phyloP scores from a whole-genome alignment of 441 rosid genomes.

The Pelargonium australe region DNA sequence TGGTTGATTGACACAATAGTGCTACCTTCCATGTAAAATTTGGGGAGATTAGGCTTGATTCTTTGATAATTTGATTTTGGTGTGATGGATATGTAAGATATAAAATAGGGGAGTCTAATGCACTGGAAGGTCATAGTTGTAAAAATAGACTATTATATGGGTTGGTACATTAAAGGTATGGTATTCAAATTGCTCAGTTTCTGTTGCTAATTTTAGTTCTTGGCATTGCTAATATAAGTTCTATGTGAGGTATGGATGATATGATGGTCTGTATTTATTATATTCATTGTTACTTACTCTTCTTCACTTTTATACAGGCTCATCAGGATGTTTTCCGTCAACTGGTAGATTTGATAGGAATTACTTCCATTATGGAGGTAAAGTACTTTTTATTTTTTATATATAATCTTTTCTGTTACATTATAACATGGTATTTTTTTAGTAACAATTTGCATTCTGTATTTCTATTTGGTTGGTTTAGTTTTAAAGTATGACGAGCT shows the following conservation, averaged over 20 bases:
- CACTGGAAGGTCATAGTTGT: neutral
- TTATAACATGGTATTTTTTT: slow-evolving; percentile 13
- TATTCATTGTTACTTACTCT: neutral
- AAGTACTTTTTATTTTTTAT: slow-evolving; percentile 7
- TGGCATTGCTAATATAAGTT: too few relatives aligned
- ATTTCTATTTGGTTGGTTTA: neutral
- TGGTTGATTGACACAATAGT: neutral
- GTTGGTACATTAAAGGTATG: neutral
- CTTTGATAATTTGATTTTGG: neutral
- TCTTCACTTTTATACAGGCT: slow-evolving; percentile 37
- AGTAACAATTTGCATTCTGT: neutral
- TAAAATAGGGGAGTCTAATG: neutral
- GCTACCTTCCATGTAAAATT: neutral
- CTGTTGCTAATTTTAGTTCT: neutral
- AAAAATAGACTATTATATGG: neutral
- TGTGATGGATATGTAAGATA: neutral
- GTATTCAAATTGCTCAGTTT: neutral
- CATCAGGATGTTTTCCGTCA: slow-evolving; percentile 73
- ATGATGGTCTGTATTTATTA: neutral
- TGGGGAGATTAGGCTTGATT: neutral
- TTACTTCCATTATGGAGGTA: slow-evolving; percentile 99
- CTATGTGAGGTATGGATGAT: neutral
- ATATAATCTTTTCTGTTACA: neutral
- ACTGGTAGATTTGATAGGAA: slow-evolving; percentile 88
- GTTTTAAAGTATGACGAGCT: neutral